These are phyloP conservation scores for Hypoxylon sp. DNA, from an alignment of 2,329 filamentous ascomycete genomes.

Conservation along the genomic window DNA sequence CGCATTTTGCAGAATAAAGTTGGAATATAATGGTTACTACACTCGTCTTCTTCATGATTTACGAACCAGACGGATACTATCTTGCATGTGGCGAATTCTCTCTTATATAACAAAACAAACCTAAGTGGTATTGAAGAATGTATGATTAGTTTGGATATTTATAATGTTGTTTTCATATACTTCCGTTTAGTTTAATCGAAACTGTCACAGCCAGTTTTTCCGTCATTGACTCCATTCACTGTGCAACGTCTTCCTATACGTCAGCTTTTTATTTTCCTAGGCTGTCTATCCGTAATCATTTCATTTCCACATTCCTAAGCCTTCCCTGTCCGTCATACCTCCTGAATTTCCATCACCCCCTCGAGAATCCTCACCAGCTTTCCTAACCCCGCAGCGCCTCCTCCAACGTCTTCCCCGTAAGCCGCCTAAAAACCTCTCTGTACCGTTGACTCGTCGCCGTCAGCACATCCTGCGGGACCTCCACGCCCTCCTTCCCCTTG, in stretches of 20 bases:
- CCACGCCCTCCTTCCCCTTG: conserved; percentile 80
- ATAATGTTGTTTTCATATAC: conserved; percentile 13
- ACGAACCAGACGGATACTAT: conserved; percentile 17
- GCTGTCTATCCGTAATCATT: too few relatives aligned
- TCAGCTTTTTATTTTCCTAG: too few relatives aligned
- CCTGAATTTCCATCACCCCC: background rate
- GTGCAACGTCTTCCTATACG: too few relatives aligned
- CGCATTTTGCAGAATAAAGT: background rate
- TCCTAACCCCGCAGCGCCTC: conserved; percentile 42
- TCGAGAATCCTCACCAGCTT: background rate
- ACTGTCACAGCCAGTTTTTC: background rate
- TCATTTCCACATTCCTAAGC: too few relatives aligned
- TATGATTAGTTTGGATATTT: background rate
- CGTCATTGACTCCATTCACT: too few relatives aligned
- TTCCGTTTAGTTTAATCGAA: conserved; percentile 17
- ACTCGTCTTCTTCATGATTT: conserved; percentile 33
- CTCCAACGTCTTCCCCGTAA: conserved; percentile 69
- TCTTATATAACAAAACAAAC: background rate
- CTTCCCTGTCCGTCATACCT: background rate
- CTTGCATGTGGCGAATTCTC: conserved; percentile 1
- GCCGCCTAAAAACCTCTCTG: conserved; percentile 78
- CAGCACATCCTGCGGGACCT: conserved; percentile 80
- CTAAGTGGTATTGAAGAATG: conserved; percentile 1
- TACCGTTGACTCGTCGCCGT: conserved; percentile 80
- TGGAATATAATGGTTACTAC: conserved; percentile 1